Percentiles rank a stretch among this genome's conserved stretches.
These are phyloP conservation scores for Penicillium sp. DNA, from an alignment of 2,329 filamentous ascomycete species.

Conservation along the genomic window DNA sequence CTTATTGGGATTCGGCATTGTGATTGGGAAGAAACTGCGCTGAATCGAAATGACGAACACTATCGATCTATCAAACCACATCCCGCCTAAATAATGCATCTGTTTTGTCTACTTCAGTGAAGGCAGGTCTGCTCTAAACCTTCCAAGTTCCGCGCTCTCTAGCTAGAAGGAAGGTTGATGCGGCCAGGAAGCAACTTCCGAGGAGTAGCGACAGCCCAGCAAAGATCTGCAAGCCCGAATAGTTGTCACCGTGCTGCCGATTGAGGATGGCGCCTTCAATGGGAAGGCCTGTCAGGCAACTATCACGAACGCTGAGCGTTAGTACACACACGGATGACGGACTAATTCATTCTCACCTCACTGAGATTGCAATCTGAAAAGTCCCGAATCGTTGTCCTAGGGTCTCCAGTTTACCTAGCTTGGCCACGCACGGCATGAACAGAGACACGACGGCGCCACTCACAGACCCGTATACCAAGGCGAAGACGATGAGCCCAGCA, in stretches of 20 bases:
- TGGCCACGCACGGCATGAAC: slow-evolving; percentile 32
- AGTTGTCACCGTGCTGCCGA: background rate
- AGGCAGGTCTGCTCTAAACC: background rate
- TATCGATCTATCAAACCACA: too few species aligned
- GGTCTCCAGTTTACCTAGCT: slow-evolving; percentile 30
- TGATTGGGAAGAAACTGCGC: too few species aligned
- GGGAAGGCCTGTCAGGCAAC: background rate
- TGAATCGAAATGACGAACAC: too few species aligned
- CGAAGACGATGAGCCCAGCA: slow-evolving; percentile 30
- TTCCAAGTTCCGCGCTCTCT: background rate
- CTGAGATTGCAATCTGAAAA: slow-evolving; percentile 25
- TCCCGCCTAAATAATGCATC: background rate
- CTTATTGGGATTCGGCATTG: too few species aligned
- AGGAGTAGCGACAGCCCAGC: background rate
- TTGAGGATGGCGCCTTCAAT: slow-evolving; percentile 1
- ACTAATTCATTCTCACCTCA: slow-evolving; percentile 19
- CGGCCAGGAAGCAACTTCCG: background rate
- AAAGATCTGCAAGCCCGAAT: background rate
- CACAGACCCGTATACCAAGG: slow-evolving; percentile 28
- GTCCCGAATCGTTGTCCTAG: slow-evolving; percentile 37
- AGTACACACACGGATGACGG: background rate
- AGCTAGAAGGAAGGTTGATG: background rate
- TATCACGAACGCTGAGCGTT: background rate
- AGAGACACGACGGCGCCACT: slow-evolving; percentile 30
- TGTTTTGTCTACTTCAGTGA: background rate